Evolutionary conservation across 2,329 filamentous ascomycete genomes (phyloP).

Genomic region (Talaromyces funiculosus): DNA sequence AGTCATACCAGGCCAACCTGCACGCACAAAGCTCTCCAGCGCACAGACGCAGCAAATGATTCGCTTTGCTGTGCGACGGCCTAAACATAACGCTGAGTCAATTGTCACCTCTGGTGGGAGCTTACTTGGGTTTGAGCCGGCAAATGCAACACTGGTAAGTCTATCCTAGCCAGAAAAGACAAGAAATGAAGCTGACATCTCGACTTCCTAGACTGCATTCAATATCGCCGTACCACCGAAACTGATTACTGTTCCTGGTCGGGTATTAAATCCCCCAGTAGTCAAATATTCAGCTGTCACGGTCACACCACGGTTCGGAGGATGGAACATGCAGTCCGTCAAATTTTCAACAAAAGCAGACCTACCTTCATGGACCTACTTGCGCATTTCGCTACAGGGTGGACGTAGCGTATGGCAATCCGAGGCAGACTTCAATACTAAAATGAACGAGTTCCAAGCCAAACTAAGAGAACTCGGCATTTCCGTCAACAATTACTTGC

Average conservation of each 20-base stretch:
- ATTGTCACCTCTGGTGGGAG: slow-evolving; percentile 50
- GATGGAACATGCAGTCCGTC: slow-evolving; percentile 63
- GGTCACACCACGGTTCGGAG: slow-evolving; percentile 45
- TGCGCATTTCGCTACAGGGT: slow-evolving; percentile 13
- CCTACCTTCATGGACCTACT: slow-evolving; percentile 26
- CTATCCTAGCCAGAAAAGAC: slow-evolving; percentile 5
- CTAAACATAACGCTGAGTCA: slow-evolving; percentile 58
- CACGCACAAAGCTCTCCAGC: slow-evolving; percentile 51
- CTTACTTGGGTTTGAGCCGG: background rate
- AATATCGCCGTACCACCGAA: slow-evolving; percentile 34
- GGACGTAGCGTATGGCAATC: background rate
- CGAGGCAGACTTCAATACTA: background rate
- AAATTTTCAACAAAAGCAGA: slow-evolving; percentile 51
- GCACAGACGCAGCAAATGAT: slow-evolving; percentile 63
- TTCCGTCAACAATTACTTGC: background rate
- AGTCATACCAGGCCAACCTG: slow-evolving; percentile 57
- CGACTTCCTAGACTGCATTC: slow-evolving; percentile 17
- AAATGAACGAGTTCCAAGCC: background rate
- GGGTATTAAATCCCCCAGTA: slow-evolving; percentile 58
- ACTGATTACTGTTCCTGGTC: slow-evolving; percentile 66
- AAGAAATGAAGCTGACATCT: slow-evolving; percentile 5
- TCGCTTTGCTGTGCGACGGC: slow-evolving; percentile 60
- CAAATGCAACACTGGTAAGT: background rate
- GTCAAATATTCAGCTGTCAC: slow-evolving; percentile 51
- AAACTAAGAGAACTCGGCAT: background rate